phyloP scores from a whole-genome alignment of 2,329 filamentous ascomycete genomes.

The Fusarium coffeatum region DNA sequence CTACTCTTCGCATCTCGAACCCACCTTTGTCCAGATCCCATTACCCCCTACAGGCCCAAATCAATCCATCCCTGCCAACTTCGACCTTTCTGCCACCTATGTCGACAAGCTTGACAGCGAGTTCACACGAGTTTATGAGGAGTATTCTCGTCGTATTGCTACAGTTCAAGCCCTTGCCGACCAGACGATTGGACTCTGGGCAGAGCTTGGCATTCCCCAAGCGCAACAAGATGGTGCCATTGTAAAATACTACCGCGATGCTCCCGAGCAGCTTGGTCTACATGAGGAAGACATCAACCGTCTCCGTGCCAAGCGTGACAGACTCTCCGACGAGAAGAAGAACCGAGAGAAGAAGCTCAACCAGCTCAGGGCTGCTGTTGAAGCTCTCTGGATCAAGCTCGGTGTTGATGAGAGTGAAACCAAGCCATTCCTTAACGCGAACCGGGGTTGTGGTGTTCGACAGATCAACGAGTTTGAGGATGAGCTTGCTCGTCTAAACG shows the following conservation, averaged over 20 bases:
- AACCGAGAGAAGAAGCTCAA: constrained; percentile 80
- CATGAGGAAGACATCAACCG: constrained; percentile 86
- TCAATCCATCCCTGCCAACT: constrained; percentile 80
- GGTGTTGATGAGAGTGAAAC: constrained; percentile 84
- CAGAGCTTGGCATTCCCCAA: constrained; percentile 92
- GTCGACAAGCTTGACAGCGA: constrained; percentile 88
- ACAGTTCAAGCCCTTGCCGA: constrained; percentile 81
- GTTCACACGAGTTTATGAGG: constrained; percentile 95
- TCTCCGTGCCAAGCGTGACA: constrained; percentile 80
- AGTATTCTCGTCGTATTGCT: constrained; percentile 86
- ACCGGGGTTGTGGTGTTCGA: constrained; percentile 89
- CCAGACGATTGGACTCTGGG: constrained; percentile 94
- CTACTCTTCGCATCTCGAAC: constrained; percentile 94
- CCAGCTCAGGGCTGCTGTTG: constrained; percentile 82
- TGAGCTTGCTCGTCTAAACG: constrained; percentile 85
- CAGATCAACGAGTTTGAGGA: constrained; percentile 97
- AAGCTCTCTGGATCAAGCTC: constrained; percentile 88
- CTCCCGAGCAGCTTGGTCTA: constrained; percentile 92
- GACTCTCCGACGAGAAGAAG: constrained; percentile 88
- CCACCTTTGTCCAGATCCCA: constrained; percentile 85
- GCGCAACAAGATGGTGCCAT: constrained; percentile 90
- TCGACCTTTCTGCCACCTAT: constrained; percentile 93
- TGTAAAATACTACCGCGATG: constrained; percentile 88
- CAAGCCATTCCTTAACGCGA: constrained; percentile 85
- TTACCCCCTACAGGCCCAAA: constrained; percentile 85